Evolutionary conservation across 2,329 filamentous ascomycete species (phyloP).

Genomic region (Mycosphaerella sp.): DNA sequence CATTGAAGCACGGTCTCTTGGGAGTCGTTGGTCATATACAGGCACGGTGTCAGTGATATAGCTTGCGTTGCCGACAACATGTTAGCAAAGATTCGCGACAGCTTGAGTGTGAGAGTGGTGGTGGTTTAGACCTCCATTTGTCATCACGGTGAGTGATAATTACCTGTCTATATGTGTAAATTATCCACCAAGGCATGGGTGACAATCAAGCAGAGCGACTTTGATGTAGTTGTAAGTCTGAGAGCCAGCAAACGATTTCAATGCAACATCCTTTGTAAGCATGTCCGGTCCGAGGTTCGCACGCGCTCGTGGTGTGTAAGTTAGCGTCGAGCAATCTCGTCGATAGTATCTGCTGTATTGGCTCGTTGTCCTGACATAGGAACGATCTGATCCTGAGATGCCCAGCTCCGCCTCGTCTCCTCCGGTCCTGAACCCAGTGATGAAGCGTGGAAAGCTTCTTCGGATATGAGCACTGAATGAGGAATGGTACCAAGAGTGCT

Average conservation of each 20-base stretch:
- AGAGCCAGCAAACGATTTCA: not conserved
- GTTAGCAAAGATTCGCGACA: too few species aligned
- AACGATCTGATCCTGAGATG: constrained; percentile 13
- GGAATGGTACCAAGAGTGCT: not conserved
- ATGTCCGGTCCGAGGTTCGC: not conserved
- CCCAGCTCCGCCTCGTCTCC: constrained; percentile 9
- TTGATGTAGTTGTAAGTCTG: not conserved
- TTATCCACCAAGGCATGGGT: not conserved
- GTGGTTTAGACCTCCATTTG: too few species aligned
- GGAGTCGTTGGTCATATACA: too few species aligned
- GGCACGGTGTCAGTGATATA: too few species aligned
- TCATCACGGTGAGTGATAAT: too few species aligned
- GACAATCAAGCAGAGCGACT: not conserved
- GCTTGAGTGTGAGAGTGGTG: too few species aligned
- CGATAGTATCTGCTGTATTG: too few species aligned
- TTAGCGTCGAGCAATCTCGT: not conserved
- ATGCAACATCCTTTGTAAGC: not conserved
- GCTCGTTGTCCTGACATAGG: constrained; percentile 4
- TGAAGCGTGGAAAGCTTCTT: not conserved
- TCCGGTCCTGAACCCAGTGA: not conserved
- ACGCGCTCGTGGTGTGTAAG: not conserved
- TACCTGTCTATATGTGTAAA: too few species aligned
- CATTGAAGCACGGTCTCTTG: not conserved
- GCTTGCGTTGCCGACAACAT: too few species aligned
- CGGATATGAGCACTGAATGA: not conserved